A percentile compares a stretch with the other conserved stretches of the same genome.
phyloP scores from a whole-genome alignment of 1,139 yeast species.

The Nematodospora anomalae region DNA sequence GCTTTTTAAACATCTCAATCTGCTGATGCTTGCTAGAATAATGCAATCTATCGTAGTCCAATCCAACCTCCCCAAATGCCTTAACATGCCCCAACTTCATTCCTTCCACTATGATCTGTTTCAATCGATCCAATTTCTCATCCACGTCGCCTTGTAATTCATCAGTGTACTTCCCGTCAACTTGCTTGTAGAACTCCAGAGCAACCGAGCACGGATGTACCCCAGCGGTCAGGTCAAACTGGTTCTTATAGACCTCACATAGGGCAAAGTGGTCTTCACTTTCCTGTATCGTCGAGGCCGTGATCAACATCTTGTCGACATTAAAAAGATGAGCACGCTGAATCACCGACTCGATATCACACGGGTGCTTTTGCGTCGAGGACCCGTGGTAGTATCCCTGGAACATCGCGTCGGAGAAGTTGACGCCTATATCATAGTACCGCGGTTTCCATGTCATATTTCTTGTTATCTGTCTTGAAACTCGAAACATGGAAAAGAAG shows the following conservation, averaged over 20 bases:
- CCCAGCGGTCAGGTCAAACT: constrained; percentile 74
- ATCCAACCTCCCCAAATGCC: constrained; percentile 91
- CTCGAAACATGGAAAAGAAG: too few relatives aligned
- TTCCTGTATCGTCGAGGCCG: constrained; percentile 78
- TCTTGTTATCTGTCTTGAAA: background rate
- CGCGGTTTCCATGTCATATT: constrained; percentile 39
- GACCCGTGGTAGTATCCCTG: constrained; percentile 75
- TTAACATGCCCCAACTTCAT: constrained; percentile 49
- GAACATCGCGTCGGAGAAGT: constrained; percentile 87
- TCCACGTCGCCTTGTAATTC: constrained; percentile 25
- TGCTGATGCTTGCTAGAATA: constrained; percentile 73
- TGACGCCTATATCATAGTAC: constrained; percentile 65
- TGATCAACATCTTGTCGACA: constrained; percentile 71
- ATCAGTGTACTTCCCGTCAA: constrained; percentile 22
- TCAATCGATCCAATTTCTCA: constrained; percentile 48
- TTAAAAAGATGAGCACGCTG: constrained; percentile 63
- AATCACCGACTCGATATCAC: constrained; percentile 66
- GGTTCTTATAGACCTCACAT: constrained; percentile 31
- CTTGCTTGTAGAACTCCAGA: constrained; percentile 46
- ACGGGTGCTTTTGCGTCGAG: constrained; percentile 52
- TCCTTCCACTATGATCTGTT: constrained; percentile 51
- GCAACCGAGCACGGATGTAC: constrained; percentile 91
- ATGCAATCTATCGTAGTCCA: constrained; percentile 88
- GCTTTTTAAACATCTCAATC: constrained; percentile 62
- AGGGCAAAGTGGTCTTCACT: constrained; percentile 46